These are phyloP conservation scores for Neophaeococcomyces aloes DNA, from an alignment of 2,329 filamentous ascomycete species.

Conservation along the genomic window DNA sequence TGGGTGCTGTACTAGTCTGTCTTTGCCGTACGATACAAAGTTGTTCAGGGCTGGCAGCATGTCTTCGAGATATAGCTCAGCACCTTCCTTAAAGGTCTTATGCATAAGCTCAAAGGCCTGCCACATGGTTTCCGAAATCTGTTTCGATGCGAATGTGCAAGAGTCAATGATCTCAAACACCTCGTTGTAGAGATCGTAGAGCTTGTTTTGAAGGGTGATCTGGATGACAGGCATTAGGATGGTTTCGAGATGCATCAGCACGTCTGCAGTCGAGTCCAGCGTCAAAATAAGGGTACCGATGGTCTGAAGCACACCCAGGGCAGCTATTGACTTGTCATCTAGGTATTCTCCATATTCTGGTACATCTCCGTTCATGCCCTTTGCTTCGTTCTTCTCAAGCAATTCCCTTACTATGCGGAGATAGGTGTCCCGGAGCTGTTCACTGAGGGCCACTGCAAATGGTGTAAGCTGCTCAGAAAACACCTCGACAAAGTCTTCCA, in stretches of 20 bases:
- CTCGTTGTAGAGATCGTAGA: slow-evolving; percentile 96
- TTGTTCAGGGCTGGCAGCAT: slow-evolving; percentile 98
- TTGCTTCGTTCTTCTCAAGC: slow-evolving; percentile 69
- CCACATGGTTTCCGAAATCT: slow-evolving; percentile 96
- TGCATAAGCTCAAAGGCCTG: slow-evolving; percentile 95
- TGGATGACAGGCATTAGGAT: slow-evolving; percentile 96
- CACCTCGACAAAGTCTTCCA: slow-evolving; percentile 99
- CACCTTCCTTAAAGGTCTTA: slow-evolving; percentile 91
- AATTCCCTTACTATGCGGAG: slow-evolving; percentile 86
- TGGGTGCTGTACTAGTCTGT: slow-evolving; percentile 69
- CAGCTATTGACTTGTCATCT: slow-evolving; percentile 97
- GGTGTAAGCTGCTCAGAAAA: slow-evolving; percentile 95
- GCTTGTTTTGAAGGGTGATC: slow-evolving; percentile 92
- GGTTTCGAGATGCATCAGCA: slow-evolving; percentile 85
- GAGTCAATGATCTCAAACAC: slow-evolving; percentile 98
- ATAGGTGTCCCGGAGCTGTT: slow-evolving; percentile 93
- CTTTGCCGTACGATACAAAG: slow-evolving; percentile 85
- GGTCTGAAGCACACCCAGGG: slow-evolving; percentile 88
- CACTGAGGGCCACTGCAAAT: slow-evolving; percentile 89
- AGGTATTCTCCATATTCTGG: slow-evolving; percentile 84
- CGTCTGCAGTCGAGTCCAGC: slow-evolving; percentile 91
- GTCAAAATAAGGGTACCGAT: slow-evolving; percentile 96
- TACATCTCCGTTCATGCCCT: slow-evolving; percentile 51
- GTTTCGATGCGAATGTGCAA: slow-evolving; percentile 95
- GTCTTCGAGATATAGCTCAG: slow-evolving; percentile 93